Percentiles rank a stretch among this genome's conserved stretches.
These are phyloP conservation scores for Ceratobasidium theobromae DNA, from an alignment of 1,284 basidiomycete genomes.

Conservation along the genomic window DNA sequence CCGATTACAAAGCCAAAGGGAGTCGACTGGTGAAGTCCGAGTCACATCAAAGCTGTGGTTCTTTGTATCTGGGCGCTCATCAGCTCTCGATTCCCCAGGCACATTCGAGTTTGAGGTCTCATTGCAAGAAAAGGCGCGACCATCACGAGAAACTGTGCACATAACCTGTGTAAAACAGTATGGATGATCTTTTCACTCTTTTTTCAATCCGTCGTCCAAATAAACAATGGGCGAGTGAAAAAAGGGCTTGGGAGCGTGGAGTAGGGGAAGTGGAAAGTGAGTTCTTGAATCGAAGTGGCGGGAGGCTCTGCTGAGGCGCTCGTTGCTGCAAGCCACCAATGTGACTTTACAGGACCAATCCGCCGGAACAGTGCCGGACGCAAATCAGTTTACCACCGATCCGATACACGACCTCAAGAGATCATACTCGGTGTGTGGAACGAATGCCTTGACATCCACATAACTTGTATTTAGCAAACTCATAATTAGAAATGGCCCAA, in stretches of 20 bases:
- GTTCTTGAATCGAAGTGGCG: neutral
- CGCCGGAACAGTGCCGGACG: slow-evolving; percentile 4
- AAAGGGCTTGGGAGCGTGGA: too few species aligned
- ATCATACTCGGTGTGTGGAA: slow-evolving; percentile 19
- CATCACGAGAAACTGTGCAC: too few species aligned
- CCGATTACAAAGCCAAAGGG: neutral
- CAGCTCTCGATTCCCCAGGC: neutral
- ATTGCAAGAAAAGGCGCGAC: neutral
- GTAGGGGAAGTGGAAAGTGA: too few species aligned
- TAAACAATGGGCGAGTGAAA: too few species aligned
- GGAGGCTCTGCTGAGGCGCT: too few species aligned
- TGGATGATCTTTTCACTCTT: too few species aligned
- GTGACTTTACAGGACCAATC: slow-evolving; percentile 5
- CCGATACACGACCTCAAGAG: slow-evolving; percentile 29
- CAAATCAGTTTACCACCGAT: slow-evolving; percentile 10
- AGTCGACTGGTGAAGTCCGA: too few species aligned
- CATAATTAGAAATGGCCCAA: slow-evolving; percentile 78
- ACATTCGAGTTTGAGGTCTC: neutral
- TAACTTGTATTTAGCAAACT: neutral
- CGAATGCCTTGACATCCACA: neutral
- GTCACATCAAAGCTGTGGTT: neutral
- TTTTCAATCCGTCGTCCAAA: too few species aligned
- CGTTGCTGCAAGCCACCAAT: neutral
- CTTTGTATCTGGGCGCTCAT: neutral
- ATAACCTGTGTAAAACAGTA: neutral